Evolutionary conservation across 2,329 filamentous ascomycete species (phyloP), one percentile per base, ranked within the genome.

Genomic region (Colletotrichum sp.): DNA sequence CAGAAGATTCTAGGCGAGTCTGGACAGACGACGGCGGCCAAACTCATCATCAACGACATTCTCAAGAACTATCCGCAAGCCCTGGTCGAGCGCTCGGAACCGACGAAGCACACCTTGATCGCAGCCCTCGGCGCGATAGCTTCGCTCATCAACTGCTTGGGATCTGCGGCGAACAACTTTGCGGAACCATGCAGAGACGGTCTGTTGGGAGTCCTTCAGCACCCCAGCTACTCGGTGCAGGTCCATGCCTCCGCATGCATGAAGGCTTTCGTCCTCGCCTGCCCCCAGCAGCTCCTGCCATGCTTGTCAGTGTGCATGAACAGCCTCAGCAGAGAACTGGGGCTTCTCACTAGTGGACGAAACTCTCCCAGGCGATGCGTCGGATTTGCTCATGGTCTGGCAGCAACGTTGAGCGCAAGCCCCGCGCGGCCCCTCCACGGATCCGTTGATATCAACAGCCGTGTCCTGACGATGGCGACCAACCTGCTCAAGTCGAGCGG

Each of bases 281-380:
- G 96, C 80, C 97, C 97, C 6, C 95, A 98, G 79, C 96, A 99
- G 82, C 91, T 99, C 8, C 88, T 99, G 7, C 95, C 95, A 4
- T 97, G 96, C 78, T 92, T 99, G 21, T 98, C 96, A 0, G 95
- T 99, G 62, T 99, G 96, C 84, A 96, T 99, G 94, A 98, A 98
- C 84, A 98, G 95, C 82, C 90, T 99, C 76, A 95, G 93, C 77
- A 91, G 97, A 77, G 97, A 99, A 81, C 89, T 99, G 32, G 93
- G 93, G 32, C 90, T 97, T 59, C 90, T 99, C 8, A 91, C 90
- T 16, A 92, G 93, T 1, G 94, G 93, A 8, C 91, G 95, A 68
- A 95, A 95, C 81, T 96, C 95, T 2, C 93, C 95, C 21, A 91
- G 95, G 74, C 91, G 95, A 80, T 99, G 96, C 83, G 90, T 98